Conservation (phyloP, 2,329 filamentous ascomycete species). For the Apiospora sp. region DNA sequence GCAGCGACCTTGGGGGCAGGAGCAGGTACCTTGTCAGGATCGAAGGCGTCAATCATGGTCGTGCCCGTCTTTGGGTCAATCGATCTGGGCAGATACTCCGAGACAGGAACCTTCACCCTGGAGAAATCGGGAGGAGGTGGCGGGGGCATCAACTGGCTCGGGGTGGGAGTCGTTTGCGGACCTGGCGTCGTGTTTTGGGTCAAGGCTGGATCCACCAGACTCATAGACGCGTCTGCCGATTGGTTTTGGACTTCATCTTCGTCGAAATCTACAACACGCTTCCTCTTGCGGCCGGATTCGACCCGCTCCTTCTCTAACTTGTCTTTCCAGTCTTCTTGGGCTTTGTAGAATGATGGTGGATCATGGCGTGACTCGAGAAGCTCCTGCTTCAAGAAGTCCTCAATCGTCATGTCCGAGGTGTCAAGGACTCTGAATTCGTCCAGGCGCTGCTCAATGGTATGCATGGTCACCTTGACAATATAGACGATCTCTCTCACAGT, state of each 20-base stretch:
- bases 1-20: conserved; percentile 31
- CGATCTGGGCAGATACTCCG: conserved; percentile 41
- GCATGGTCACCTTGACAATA: conserved; percentile 93
- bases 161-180: conserved; percentile 6
- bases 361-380: conserved; percentile 78
- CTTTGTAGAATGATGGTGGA: conserved; percentile 82
- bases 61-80: conserved; percentile 39
- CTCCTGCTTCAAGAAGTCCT: conserved; percentile 79
- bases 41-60: conserved; percentile 40
- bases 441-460: conserved; percentile 89
- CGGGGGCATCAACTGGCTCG: conserved; percentile 41
- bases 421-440: conserved; percentile 91
- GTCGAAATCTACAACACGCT: conserved; percentile 48
- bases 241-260: conserved; percentile 40
- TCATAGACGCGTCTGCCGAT: conserved; percentile 26
- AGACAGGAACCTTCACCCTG: conserved; percentile 37
- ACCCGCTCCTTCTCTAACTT: conserved; percentile 57
- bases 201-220: conserved; percentile 34
- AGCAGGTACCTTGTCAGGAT: conserved; percentile 38
- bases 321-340: conserved; percentile 66
- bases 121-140: conserved; percentile 42
- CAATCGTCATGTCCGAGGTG: conserved; percentile 84
- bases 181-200: neutral
- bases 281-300: conserved; percentile 51
- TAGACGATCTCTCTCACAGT: conserved; percentile 97